These are phyloP conservation scores for Chlamydomonas sphaeroides DNA, from an alignment of 139 green algal genomes.

Conservation along the genomic window DNA sequence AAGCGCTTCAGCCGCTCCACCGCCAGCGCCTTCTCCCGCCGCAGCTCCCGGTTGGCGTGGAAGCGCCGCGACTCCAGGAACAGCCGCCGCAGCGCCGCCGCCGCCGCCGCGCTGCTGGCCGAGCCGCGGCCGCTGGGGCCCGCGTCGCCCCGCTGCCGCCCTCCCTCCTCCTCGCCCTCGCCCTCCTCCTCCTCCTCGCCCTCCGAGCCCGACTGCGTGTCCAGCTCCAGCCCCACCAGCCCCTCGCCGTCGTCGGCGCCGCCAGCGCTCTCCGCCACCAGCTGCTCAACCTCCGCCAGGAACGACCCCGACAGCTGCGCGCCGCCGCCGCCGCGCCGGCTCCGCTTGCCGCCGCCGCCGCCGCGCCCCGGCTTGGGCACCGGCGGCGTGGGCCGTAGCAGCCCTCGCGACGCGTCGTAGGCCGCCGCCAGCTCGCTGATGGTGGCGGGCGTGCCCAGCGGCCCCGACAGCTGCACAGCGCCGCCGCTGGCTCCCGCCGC, in stretches of 20 bases:
- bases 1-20: constrained; percentile 52
- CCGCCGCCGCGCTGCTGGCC: background rate
- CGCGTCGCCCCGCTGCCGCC: background rate
- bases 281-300: background rate
- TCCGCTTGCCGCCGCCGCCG: background rate
- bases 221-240: background rate
- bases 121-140: background rate
- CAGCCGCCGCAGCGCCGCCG: constrained; percentile 21
- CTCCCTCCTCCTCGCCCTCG: background rate
- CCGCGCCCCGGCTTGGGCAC: constrained; percentile 13
- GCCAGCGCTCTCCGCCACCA: constrained; percentile 9
- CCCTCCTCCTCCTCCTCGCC: background rate
- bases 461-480: constrained; percentile 32
- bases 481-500: background rate
- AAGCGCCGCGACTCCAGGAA: constrained; percentile 20
- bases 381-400: constrained; percentile 62
- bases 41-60: constrained; percentile 34
- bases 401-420: constrained; percentile 57
- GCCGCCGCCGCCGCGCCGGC: background rate
- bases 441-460: constrained; percentile 31
- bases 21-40: constrained; percentile 39
- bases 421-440: constrained; percentile 54
- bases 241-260: background rate
- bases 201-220: background rate
- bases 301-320: constrained; percentile 17